Evolutionary conservation across 768 basidiomycete genomes (phyloP).

Genomic region (Lentinus tigrinus): DNA sequence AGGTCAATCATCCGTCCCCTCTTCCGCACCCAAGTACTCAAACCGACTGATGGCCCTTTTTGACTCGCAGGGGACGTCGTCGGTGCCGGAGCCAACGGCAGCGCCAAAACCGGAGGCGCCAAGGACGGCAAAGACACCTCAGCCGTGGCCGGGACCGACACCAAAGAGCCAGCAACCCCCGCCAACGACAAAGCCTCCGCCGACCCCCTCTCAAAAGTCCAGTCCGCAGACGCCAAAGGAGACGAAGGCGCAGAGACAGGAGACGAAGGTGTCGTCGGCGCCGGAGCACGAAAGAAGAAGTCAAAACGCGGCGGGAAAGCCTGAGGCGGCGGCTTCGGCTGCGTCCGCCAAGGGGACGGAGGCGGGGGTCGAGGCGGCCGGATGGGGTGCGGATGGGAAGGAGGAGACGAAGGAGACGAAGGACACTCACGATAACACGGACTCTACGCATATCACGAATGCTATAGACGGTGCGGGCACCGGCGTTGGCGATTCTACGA

Average conservation of each 20-base stretch:
- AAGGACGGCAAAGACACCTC: slow-evolving; percentile 11
- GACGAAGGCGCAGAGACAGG: slow-evolving; percentile 17
- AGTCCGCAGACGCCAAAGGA: slow-evolving; percentile 3
- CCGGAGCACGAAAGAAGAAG: background rate
- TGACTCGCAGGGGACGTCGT: slow-evolving; percentile 15
- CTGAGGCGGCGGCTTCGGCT: background rate
- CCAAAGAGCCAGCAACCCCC: slow-evolving; percentile 10
- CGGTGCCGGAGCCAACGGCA: slow-evolving; percentile 9
- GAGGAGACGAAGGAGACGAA: slow-evolving; percentile 7
- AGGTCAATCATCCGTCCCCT: slow-evolving; percentile 8
- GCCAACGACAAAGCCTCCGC: slow-evolving; percentile 1
- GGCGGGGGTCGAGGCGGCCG: background rate
- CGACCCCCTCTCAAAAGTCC: slow-evolving; percentile 8
- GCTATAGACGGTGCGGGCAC: slow-evolving; percentile 17
- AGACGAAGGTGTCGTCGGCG: slow-evolving; percentile 3
- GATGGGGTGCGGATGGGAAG: background rate
- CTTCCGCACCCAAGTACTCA: slow-evolving; percentile 12
- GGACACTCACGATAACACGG: slow-evolving; percentile 9
- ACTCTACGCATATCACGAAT: slow-evolving; percentile 19
- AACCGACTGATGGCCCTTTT: slow-evolving; percentile 19
- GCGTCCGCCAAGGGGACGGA: background rate
- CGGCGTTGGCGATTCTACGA: background rate
- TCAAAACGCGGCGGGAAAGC: background rate
- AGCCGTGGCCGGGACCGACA: slow-evolving; percentile 9
- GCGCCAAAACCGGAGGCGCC: slow-evolving; percentile 1